Evolutionary conservation across 1,284 basidiomycete species (phyloP).

Genomic region (Ceratobasidium sp.): DNA sequence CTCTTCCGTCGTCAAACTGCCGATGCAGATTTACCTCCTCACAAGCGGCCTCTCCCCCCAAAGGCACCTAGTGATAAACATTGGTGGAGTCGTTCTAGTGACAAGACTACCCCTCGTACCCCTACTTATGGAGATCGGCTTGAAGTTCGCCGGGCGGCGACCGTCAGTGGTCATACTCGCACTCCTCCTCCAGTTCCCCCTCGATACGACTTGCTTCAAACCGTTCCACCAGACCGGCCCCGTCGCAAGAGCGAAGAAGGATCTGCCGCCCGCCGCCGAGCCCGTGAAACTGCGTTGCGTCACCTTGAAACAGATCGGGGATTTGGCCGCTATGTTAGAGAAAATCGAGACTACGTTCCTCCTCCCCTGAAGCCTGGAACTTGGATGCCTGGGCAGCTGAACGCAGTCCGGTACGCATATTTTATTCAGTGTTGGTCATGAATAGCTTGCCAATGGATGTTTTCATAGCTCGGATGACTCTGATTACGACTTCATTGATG

Average conservation of each 20-base stretch:
- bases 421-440: neutral
- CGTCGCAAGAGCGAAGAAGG: constrained; percentile 22
- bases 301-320: constrained; percentile 16
- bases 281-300: constrained; percentile 6
- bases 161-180: neutral
- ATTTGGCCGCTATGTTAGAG: neutral
- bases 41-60: constrained; percentile 7
- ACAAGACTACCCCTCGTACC: neutral
- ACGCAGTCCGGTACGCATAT: neutral
- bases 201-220: constrained; percentile 12
- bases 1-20: neutral
- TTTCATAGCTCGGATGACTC: too few species aligned
- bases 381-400: constrained; percentile 31
- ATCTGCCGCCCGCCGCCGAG: constrained; percentile 5
- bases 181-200: constrained; percentile 16
- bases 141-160: neutral
- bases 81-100: constrained; percentile 20
- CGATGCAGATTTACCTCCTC: neutral
- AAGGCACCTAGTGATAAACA: neutral
- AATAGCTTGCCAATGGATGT: too few species aligned
- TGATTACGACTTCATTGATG: neutral
- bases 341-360: neutral
- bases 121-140: neutral
- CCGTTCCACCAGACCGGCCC: neutral
- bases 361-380: constrained; percentile 6